Base-by-base conservation (phyloP, 176 grass and related monocot species). In the Carex parvula region DNA sequence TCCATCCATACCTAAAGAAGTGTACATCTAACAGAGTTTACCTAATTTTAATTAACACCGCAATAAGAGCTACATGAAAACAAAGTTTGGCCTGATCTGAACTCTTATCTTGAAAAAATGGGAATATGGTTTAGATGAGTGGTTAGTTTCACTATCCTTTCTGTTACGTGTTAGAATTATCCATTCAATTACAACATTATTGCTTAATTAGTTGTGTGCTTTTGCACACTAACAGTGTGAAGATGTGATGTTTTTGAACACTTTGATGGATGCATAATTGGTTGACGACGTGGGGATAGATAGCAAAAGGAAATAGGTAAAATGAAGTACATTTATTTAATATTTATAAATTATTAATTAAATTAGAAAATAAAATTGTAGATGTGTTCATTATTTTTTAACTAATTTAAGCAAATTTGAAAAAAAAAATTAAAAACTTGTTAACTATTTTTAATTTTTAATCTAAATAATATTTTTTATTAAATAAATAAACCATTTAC, bases 151-250 rank as follows among this genome's bases (percentile, higher is more conserved):
- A 72, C 22, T 48, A 72, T 46, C 69, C 9, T 72, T 72, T 48
- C 9, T 72, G 39, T 72, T 72, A 72, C 69, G 69, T 72, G 69
- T 46, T 48, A 71, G 69, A 72, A 21, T 72, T 72, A 72, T 48
- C 69, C 41, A 72, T 72, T 72, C 69, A 72, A 72, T 48, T 13
- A 44, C 1, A 60, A 6, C 18, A 60, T n/a, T 20, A 20, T 71
- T 11, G 39, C 18, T 48, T 12, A 11, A 9, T n/a, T 13, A 0
- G 3, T 39, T 70, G 69, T 72, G 69, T 72, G 69, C 69, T 48
- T 72, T 72, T 21, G 17, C 41, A 2, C 69, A 72, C 69, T 72
- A 72, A 72, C 48, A 41, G 18, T 13, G 69, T 48, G 37, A 72
- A 72, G 69, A 72, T 72, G 69, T 72, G 69, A 72, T 44, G 69